Evolutionary conservation across 225 moss, liverwort and hornwort genomes (phyloP).

Genomic region (Neckera pumila): DNA sequence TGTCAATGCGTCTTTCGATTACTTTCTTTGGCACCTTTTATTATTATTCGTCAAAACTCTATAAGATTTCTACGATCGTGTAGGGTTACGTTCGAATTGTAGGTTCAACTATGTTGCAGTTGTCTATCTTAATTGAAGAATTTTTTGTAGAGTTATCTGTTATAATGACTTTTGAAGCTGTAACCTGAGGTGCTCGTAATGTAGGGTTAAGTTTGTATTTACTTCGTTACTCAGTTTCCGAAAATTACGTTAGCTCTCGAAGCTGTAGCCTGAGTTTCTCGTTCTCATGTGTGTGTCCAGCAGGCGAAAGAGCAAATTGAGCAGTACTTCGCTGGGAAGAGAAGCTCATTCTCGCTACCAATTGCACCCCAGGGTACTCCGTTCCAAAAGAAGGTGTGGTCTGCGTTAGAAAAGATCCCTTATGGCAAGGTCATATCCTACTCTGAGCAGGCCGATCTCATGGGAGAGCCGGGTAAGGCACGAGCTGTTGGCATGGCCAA

Average conservation of each 20-base stretch:
- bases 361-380: slow-evolving; percentile 44
- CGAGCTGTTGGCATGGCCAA: slow-evolving; percentile 90
- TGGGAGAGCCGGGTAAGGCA: slow-evolving; percentile 78
- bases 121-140: background rate
- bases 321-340: slow-evolving; percentile 72
- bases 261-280: background rate
- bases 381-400: slow-evolving; percentile 75
- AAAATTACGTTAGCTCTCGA: background rate
- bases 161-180: background rate
- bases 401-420: slow-evolving; percentile 46
- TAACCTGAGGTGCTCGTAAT: background rate
- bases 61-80: background rate
- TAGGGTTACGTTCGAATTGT: background rate
- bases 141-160: too few species aligned
- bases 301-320: slow-evolving; percentile 77
- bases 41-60: background rate
- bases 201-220: background rate
- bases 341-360: slow-evolving; percentile 58
- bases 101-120: background rate
- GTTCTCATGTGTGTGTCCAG: slow-evolving; percentile 10
- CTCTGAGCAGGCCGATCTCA: slow-evolving; percentile 67
- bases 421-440: slow-evolving; percentile 62
- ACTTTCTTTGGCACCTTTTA: background rate
- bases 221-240: background rate
- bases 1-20: background rate